These are phyloP conservation scores for Globisporangium radiosum DNA, from an alignment of 352 stramenopile species.

Conservation along the genomic window DNA sequence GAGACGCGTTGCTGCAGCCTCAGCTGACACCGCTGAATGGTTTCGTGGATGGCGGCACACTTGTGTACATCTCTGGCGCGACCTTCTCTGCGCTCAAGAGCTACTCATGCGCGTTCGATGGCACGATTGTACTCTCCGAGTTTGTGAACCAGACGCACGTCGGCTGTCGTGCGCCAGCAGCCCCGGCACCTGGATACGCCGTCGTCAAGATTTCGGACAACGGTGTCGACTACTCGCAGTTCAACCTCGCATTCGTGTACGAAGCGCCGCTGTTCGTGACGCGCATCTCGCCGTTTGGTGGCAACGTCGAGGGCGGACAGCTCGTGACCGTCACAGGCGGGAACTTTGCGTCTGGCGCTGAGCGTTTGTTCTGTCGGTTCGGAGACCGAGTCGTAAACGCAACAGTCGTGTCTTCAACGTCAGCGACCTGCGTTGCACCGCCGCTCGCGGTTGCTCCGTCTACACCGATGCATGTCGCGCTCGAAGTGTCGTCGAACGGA, in stretches of 20 bases:
- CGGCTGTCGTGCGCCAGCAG: conserved; percentile 41
- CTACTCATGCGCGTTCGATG: conserved; percentile 55
- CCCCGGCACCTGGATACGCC: conserved; percentile 21
- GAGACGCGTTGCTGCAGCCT: conserved; percentile 19
- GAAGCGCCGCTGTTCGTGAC: conserved; percentile 39
- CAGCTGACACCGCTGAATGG: conserved; percentile 35
- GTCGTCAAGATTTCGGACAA: conserved; percentile 50
- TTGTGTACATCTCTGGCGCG: conserved; percentile 36
- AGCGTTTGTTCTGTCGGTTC: conserved; percentile 79
- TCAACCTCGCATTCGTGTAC: conserved; percentile 54
- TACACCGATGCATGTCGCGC: conserved; percentile 30
- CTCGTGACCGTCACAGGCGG: conserved; percentile 52
- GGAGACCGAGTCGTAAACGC: conserved; percentile 70
- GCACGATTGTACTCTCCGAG: conserved; percentile 31
- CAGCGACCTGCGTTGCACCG: conserved; percentile 62
- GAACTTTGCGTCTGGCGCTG: conserved; percentile 36
- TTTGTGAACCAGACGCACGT: conserved; percentile 49
- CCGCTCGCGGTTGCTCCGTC: conserved; percentile 18
- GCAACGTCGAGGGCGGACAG: conserved; percentile 54
- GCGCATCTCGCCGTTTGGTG: conserved; percentile 49
- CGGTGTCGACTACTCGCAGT: conserved; percentile 37
- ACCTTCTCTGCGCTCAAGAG: conserved; percentile 18
- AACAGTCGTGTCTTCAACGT: conserved; percentile 45
- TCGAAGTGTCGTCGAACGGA: conserved; percentile 88
- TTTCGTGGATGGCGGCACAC: conserved; percentile 38